phyloP scores from a whole-genome alignment of 352 stramenopile species.

The Thraustochytrium sp. region DNA sequence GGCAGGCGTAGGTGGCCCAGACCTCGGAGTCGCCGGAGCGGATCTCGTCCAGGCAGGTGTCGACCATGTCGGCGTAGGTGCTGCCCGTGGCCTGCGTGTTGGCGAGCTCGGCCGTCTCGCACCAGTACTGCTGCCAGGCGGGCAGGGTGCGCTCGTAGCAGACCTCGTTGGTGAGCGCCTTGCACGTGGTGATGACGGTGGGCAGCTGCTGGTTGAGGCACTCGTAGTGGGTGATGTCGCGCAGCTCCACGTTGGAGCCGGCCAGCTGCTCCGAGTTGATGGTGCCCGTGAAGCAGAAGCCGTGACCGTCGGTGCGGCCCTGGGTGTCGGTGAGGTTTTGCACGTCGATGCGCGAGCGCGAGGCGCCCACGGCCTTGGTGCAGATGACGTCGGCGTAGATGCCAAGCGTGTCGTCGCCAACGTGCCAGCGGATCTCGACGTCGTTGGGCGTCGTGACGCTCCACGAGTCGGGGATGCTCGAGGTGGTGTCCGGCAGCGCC shows the following conservation, averaged over 20 bases:
- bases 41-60: not conserved
- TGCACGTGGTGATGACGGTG: slow-evolving; percentile 1
- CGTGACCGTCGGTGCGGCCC: not conserved
- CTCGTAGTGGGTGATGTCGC: not conserved
- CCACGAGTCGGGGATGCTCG: not conserved
- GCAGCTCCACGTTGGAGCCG: not conserved
- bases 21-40: not conserved
- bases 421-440: slow-evolving; percentile 29
- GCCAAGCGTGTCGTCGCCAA: not conserved
- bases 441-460: not conserved
- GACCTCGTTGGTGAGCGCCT: not conserved
- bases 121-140: slow-evolving; percentile 1
- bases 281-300: not conserved
- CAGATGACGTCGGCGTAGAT: slow-evolving; percentile 9
- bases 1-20: not conserved
- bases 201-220: not conserved
- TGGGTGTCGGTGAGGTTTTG: slow-evolving; percentile 9
- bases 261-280: not conserved
- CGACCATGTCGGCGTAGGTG: not conserved
- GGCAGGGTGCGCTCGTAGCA: not conserved
- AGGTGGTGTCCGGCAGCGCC: not conserved
- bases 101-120: not conserved
- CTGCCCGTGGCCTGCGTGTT: not conserved
- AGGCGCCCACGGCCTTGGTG: not conserved
- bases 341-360: not conserved